These are phyloP conservation scores for Didymella sp. DNA, from an alignment of 2,329 filamentous ascomycete species.

Conservation along the genomic window DNA sequence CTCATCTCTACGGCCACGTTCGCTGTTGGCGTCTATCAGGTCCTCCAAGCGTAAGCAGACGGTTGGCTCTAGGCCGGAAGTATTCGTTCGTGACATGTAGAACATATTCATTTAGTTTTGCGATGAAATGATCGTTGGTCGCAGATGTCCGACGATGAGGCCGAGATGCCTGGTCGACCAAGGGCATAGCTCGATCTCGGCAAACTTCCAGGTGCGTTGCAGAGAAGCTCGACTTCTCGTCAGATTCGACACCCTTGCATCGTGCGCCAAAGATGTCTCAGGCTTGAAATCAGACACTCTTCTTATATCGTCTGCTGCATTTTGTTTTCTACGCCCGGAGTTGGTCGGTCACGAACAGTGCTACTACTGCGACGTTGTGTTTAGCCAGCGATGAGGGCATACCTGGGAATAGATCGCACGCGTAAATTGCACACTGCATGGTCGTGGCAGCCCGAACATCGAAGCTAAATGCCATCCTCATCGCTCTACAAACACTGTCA, in stretches of 20 bases:
- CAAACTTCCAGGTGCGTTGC: slow-evolving; percentile 7
- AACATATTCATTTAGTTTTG: background rate
- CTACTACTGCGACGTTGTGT: background rate
- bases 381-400: background rate
- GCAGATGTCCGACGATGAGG: background rate
- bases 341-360: background rate
- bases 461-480: background rate
- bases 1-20: slow-evolving; percentile 25
- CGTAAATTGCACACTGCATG: background rate
- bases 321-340: no score
- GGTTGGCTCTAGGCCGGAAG: background rate
- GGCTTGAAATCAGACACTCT: background rate
- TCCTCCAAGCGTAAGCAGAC: slow-evolving; percentile 10
- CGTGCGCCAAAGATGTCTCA: background rate
- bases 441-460: background rate
- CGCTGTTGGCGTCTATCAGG: slow-evolving; percentile 27
- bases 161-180: slow-evolving; percentile 1
- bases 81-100: background rate
- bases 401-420: background rate
- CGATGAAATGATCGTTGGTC: background rate
- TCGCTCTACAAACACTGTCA: background rate
- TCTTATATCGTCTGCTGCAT: background rate
- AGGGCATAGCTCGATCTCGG: slow-evolving; percentile 8
- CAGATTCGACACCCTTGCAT: slow-evolving; percentile 7
- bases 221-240: slow-evolving; percentile 3